Evolutionary conservation across 495 filamentous ascomycete species (phyloP), one percentile per base, ranked within the genome.

Genomic region (Cercophora samala): DNA sequence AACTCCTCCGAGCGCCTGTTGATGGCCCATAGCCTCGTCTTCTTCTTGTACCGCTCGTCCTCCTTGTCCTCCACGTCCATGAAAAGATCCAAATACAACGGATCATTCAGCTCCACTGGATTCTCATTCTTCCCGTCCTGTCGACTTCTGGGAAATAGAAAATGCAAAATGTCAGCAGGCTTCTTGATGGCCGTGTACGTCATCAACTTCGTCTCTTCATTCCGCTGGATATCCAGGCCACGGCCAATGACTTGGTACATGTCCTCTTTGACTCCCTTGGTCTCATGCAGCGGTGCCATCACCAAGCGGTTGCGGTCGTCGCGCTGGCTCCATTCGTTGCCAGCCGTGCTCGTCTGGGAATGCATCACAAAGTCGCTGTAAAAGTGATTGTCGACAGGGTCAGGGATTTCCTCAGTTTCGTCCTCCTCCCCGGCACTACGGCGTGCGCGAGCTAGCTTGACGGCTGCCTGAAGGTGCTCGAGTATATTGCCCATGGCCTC

Each of bases 401-500:
- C 85, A 67, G 86, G 84, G 0, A 81, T 81, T 77, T 89, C 76
- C 77, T 92, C 90, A 55, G 97, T 86, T 58, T 83, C 81, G 74
- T 98, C 96, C 53, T 98, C 96, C 53, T 56, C 53, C n/a, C 53
- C 53, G 6, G 9, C 22, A n/a, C 5, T 21, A 63, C 88, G 37
- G 37, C 37, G 37, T 9, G 37, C 77, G 2, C 78, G 77, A 5
- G 81, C 78, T 46, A 92, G 84, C 68, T 86, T 88, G 72, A 97
- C 93, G 4, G 93, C 93, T 68, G 91, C 92, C 73, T 92, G 88
- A n/a, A 97, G 83, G 52, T 94, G 91, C 69, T 93, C 93, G 46
- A 96, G 84, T 23, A 96, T 89, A 74, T 95, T 93, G 52, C 92
- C 92, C 75, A 97, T 93, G 51, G 97, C 93, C 75, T 99, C 95